A percentile compares a stretch with the other conserved stretches of the same genome.
These are phyloP conservation scores for Hymenoscyphus fructigenus DNA, from an alignment of 2,329 filamentous ascomycete species.

Conservation along the genomic window DNA sequence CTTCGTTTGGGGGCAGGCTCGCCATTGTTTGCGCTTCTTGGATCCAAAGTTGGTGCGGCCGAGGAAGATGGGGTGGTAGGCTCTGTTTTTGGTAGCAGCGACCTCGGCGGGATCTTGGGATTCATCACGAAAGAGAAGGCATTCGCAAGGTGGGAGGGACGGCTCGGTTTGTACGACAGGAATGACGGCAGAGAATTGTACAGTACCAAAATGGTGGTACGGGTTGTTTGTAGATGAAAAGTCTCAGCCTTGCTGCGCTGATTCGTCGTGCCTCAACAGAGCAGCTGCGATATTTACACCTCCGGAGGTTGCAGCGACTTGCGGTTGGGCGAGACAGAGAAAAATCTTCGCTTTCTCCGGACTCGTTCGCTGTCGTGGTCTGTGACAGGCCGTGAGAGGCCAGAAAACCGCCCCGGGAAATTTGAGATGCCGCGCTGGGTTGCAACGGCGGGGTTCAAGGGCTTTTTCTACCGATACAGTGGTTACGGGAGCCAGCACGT, in stretches of 20 bases:
- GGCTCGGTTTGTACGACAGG: background rate
- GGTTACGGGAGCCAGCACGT: background rate
- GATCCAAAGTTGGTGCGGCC: background rate
- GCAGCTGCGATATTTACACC: too few relatives aligned
- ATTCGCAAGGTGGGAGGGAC: background rate
- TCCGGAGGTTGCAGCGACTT: too few relatives aligned
- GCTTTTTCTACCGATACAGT: background rate
- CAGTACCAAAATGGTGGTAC: background rate
- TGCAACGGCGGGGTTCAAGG: background rate
- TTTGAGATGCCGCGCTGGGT: background rate
- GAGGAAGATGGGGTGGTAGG: background rate
- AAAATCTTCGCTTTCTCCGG: background rate
- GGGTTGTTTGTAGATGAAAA: background rate
- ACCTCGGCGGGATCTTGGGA: constrained; percentile 1
- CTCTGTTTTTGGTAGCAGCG: background rate
- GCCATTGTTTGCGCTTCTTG: background rate
- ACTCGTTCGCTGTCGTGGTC: background rate
- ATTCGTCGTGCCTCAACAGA: background rate
- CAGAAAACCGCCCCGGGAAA: background rate
- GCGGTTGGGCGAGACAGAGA: background rate
- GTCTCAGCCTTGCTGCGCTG: background rate
- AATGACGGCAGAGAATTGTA: background rate
- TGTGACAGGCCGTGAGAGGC: background rate
- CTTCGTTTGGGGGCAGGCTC: background rate
- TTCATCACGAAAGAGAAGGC: background rate